Evolutionary conservation across 202 grass and related monocot species (phyloP).

Genomic region (Carex sylvatica): DNA sequence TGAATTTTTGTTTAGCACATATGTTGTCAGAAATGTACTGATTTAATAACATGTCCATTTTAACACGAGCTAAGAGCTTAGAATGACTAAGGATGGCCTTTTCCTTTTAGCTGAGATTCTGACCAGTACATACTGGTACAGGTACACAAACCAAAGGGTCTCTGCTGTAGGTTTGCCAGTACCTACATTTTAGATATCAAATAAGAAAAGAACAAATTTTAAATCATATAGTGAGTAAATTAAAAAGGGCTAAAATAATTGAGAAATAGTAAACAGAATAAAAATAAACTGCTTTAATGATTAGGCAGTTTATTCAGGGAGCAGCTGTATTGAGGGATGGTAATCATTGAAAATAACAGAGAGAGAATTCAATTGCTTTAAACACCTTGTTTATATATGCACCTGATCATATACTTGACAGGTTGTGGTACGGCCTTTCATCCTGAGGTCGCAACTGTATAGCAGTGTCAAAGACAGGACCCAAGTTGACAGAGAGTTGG

Average conservation of each 20-base stretch:
- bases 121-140: neutral
- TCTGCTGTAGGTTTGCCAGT: neutral
- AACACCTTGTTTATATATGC: neutral
- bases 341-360: neutral
- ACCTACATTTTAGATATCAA: neutral
- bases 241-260: neutral
- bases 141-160: neutral
- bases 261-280: neutral
- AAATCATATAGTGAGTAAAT: neutral
- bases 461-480: conserved; percentile 85
- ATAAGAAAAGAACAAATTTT: neutral
- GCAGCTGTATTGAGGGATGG: neutral
- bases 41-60: neutral
- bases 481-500: conserved; percentile 89
- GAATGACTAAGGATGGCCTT: neutral
- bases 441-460: conserved; percentile 71
- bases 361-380: neutral
- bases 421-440: conserved; percentile 57
- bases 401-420: conserved; percentile 23
- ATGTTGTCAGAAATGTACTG: neutral
- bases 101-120: neutral
- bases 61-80: neutral
- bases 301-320: neutral
- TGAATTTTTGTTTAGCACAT: neutral
- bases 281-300: neutral